phyloP scores from a whole-genome alignment of 2,329 filamentous ascomycete species.

The Herpotrichia juniperi region DNA sequence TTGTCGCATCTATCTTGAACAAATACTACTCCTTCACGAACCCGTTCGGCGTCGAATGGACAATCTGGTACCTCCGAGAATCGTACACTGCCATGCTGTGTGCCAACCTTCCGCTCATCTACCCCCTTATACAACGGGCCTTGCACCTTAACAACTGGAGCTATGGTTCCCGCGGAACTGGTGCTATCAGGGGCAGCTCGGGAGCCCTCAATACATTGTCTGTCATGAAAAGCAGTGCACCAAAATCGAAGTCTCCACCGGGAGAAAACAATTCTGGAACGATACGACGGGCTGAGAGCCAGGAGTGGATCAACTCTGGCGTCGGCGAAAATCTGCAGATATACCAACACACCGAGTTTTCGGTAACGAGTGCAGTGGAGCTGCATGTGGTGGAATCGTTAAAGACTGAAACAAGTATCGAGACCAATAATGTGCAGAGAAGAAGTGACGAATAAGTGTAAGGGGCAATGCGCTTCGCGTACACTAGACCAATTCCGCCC shows the following conservation, averaged over 20 bases:
- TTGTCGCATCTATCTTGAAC: slow-evolving; percentile 64
- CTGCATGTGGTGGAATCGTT: slow-evolving; percentile 1
- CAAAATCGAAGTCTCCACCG: slow-evolving; percentile 1
- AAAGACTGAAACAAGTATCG: slow-evolving; percentile 1
- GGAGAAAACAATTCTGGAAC: slow-evolving; percentile 1
- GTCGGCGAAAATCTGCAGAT: slow-evolving; percentile 6
- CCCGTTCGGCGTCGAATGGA: slow-evolving; percentile 62
- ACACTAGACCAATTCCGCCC: too few species aligned
- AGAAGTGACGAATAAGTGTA: too few species aligned
- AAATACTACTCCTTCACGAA: slow-evolving; percentile 66
- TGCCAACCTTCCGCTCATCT: slow-evolving; percentile 66
- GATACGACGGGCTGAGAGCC: slow-evolving; percentile 7
- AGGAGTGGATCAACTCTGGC: slow-evolving; percentile 9
- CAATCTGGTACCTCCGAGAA: slow-evolving; percentile 66
- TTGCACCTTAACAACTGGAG: slow-evolving; percentile 46
- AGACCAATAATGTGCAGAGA: slow-evolving; percentile 1
- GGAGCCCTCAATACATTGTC: slow-evolving; percentile 4
- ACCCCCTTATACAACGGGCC: slow-evolving; percentile 60
- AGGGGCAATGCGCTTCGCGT: too few species aligned
- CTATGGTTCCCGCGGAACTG: slow-evolving; percentile 23
- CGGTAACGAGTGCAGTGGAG: slow-evolving; percentile 2
- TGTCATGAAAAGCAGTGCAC: slow-evolving; percentile 6
- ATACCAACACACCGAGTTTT: slow-evolving; percentile 8
- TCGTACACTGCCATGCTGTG: slow-evolving; percentile 65
- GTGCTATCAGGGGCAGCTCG: slow-evolving; percentile 2